Conservation (phyloP, 2,329 filamentous ascomycete genomes). For the Chrysoporthe cubensis region DNA sequence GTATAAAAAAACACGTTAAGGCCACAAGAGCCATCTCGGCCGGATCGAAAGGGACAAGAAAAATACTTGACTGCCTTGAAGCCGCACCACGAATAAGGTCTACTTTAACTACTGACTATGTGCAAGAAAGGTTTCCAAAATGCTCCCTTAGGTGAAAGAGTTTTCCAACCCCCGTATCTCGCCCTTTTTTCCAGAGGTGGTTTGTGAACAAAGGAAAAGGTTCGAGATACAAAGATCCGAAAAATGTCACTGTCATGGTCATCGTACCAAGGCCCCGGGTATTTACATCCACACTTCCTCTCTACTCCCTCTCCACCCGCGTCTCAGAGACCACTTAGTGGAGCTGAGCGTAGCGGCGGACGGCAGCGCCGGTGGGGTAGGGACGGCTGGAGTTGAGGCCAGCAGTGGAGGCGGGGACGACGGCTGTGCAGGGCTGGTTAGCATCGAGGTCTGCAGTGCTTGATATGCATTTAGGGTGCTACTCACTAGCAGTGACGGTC, state of each 20-base stretch:
- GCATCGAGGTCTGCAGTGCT: neutral
- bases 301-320: neutral
- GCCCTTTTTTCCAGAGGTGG: neutral
- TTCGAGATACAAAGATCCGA: constrained; percentile 24
- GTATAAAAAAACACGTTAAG: neutral
- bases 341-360: constrained; percentile 28
- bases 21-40: too few relatives aligned
- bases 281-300: neutral
- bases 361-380: constrained; percentile 26
- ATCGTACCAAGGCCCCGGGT: constrained; percentile 27
- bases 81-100: constrained; percentile 1
- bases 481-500: constrained; percentile 28
- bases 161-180: constrained; percentile 15
- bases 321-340: constrained; percentile 20
- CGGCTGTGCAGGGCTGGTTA: constrained; percentile 9
- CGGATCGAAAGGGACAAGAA: neutral
- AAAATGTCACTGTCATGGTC: constrained; percentile 25
- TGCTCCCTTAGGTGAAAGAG: neutral
- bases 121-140: constrained; percentile 10
- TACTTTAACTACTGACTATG: constrained; percentile 19
- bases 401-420: constrained; percentile 19
- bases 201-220: constrained; percentile 23
- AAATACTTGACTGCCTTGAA: neutral
- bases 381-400: constrained; percentile 24
- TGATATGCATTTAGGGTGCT: neutral